These are phyloP conservation scores for Hippophae gyantsensis DNA, from an alignment of 306 rosid species.

Conservation along the genomic window DNA sequence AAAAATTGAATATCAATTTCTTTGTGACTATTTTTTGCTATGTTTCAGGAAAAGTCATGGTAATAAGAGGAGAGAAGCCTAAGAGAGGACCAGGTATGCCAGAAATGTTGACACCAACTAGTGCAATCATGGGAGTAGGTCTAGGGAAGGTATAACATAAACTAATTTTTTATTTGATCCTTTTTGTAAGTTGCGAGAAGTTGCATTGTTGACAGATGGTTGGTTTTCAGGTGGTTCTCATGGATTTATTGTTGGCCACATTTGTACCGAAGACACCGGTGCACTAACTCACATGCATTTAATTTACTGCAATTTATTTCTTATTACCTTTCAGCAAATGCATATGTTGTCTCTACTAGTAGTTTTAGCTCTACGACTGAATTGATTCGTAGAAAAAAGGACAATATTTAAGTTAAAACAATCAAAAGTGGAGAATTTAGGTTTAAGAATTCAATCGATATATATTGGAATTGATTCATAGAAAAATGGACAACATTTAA, in stretches of 20 bases:
- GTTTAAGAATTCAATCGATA: too few species aligned
- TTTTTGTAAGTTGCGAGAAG: slow-evolving; percentile 49
- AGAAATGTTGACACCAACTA: slow-evolving; percentile 94
- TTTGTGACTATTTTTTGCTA: not conserved
- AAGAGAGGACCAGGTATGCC: slow-evolving; percentile 99
- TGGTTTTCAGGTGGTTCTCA: slow-evolving; percentile 96
- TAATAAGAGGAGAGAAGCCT: slow-evolving; percentile 93
- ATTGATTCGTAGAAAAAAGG: too few species aligned
- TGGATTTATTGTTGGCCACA: slow-evolving; percentile 93
- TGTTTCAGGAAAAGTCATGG: slow-evolving; percentile 61
- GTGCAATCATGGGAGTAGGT: slow-evolving; percentile 99
- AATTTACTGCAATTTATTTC: not conserved
- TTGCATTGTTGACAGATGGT: slow-evolving; percentile 89
- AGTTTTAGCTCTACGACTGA: too few species aligned
- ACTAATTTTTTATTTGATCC: slow-evolving; percentile 7
- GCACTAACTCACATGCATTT: slow-evolving; percentile 2
- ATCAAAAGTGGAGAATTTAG: too few species aligned
- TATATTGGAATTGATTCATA: too few species aligned
- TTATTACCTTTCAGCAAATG: too few species aligned
- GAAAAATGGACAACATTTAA: too few species aligned
- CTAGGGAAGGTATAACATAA: slow-evolving; percentile 64
- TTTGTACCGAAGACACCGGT: slow-evolving; percentile 95
- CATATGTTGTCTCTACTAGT: too few species aligned
- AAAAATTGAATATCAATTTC: too few species aligned
- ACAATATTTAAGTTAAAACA: too few species aligned